Conservation (phyloP, 345 rosid species). For the Salix udensis region DNA sequence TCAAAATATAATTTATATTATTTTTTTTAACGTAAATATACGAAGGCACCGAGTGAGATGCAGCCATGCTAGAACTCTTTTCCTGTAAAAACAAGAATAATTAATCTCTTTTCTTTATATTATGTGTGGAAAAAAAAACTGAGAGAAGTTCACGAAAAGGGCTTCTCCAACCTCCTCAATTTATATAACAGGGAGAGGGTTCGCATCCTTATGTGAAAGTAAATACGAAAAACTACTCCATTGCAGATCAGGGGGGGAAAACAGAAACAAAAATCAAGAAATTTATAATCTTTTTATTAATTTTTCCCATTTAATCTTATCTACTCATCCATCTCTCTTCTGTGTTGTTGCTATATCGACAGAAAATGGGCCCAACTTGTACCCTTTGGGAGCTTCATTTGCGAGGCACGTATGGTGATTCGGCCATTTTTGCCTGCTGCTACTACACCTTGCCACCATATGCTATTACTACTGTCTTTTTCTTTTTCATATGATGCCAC, state of each 20-base stretch:
- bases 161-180: constrained; percentile 24
- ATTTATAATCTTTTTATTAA: neutral
- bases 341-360: neutral
- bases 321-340: neutral
- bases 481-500: constrained; percentile 1
- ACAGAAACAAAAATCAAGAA: constrained; percentile 21
- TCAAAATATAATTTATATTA: no score
- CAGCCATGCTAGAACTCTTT: constrained; percentile 46
- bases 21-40: no score
- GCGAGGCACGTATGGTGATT: constrained; percentile 36
- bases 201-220: neutral
- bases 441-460: constrained; percentile 9
- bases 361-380: constrained; percentile 31
- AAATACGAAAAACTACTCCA: neutral
- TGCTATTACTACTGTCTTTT: constrained; percentile 17
- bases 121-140: neutral
- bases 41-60: constrained; percentile 84
- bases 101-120: neutral
- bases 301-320: neutral
- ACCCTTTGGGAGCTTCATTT: constrained; percentile 26
- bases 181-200: constrained; percentile 36
- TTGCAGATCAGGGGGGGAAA: constrained; percentile 4
- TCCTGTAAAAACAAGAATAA: neutral
- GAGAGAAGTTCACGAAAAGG: constrained; percentile 35
- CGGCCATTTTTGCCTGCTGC: constrained; percentile 8